Conservation (phyloP, 1,284 basidiomycete genomes). For the Entoloma clypeatum region DNA sequence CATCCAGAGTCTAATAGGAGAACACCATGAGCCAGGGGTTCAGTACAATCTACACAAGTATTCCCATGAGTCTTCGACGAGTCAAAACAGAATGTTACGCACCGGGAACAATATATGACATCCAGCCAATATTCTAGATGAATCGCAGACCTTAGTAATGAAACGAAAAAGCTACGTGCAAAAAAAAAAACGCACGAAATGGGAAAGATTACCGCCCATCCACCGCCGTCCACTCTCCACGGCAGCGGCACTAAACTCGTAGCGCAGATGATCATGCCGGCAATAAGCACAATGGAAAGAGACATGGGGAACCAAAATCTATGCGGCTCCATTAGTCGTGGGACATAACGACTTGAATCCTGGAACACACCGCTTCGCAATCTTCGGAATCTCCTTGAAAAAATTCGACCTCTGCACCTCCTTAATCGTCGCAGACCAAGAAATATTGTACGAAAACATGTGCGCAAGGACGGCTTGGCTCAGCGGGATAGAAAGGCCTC, state of each 20-base stretch:
- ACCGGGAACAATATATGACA: constrained; percentile 70
- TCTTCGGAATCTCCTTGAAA: constrained; percentile 84
- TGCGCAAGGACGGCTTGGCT: constrained; percentile 78
- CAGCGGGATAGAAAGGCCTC: constrained; percentile 71
- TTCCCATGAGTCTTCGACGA: constrained; percentile 19
- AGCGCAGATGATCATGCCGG: constrained; percentile 45
- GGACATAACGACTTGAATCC: neutral
- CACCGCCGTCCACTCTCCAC: constrained; percentile 55
- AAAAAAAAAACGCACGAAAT: constrained; percentile 62
- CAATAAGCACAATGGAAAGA: constrained; percentile 44
- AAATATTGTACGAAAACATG: constrained; percentile 81
- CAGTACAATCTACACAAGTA: constrained; percentile 52
- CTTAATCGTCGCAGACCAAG: constrained; percentile 80
- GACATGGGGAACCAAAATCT: constrained; percentile 61
- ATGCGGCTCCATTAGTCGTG: neutral
- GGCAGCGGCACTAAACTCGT: constrained; percentile 48
- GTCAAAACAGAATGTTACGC: constrained; percentile 21
- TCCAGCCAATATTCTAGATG: constrained; percentile 28
- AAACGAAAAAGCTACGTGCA: constrained; percentile 32
- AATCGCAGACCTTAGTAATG: too few species aligned
- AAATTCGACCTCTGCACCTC: constrained; percentile 85
- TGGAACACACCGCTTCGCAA: constrained; percentile 50
- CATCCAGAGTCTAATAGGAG: constrained; percentile 56
- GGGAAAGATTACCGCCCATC: constrained; percentile 70
- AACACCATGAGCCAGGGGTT: constrained; percentile 81